Evolutionary conservation across 768 basidiomycete genomes (phyloP), one percentile per base, ranked within the genome.

Genomic region (Pleurotus citrinopileatus): DNA sequence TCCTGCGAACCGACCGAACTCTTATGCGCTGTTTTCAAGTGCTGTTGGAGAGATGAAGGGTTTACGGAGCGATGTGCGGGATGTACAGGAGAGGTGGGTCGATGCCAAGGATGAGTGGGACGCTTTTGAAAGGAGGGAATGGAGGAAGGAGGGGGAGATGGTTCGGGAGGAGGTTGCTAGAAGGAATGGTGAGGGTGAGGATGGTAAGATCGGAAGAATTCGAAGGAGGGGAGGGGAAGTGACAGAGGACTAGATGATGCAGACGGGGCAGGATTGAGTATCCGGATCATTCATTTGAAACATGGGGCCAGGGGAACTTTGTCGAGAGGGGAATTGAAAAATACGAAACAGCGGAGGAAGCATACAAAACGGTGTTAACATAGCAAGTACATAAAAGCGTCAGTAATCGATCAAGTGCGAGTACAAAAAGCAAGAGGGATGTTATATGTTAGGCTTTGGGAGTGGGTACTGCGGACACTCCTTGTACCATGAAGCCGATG

Each of bases 71-170:
- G 71, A 78, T 58, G 76, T 91, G 10, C 72, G 82, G 19, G 92
- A 94, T 62, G 83, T 95, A 4, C 94, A 98, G 67, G 95, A 98
- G 65, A 74, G 94, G 38, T 98, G 95, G 94, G 68, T 96, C n/a
- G 93, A 97, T 60, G 82, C 84, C 4, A 80, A 77, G 57, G 89
- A 91, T 23, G 81, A 79, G 42, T 97, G 84, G 70, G 94, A 97
- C 67, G 87, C 85, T 40, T 87, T 75, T 61, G 92, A 98, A 70
- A 84, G 73, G 63, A 76, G 66, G 61, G 79, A 87, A 60, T 95
- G 92, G 94, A 73, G 83, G 59, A 78, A 74, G 54, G 89, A 93
- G 64, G 91, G 86, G 0, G 84, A 89, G 64, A 62, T 72, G 23
- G 67, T 78, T 1, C 70, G 80, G 32, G 77, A 81, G 6, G 17